Base-by-base conservation (phyloP, 148 eudicot genomes). In the Silene uniflora region DNA sequence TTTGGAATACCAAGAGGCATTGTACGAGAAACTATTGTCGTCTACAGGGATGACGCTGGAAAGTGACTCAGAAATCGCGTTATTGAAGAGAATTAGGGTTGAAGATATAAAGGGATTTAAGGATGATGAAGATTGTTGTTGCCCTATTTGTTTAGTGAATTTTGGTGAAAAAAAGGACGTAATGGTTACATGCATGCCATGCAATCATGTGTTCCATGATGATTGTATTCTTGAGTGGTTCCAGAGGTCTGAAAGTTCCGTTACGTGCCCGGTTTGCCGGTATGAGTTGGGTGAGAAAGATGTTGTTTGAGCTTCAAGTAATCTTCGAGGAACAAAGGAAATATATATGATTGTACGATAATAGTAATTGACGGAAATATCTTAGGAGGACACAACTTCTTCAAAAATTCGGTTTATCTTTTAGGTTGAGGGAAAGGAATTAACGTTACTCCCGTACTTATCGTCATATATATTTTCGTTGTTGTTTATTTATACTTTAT, bases 131-230 rank as follows among this genome's bases (percentile, higher is more conserved):
- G 70, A 67, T 21, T 9, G 17, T 1, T 35, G 73, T 69, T 69
- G 73, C 24, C 52, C 73, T 18, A 69, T 69, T 47, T 69, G 73
- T 12, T 23, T 69, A 2, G 35, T 10, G 18, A 23, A 69, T 47
- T 19, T 21, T 29, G 25, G 7, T 22, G 35, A 69, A 10, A 0
- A 14, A 13, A 5, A 22, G 35, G 27, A 22, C 58, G 73, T 19
- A 46, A 44, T 13, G 16, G 25, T 68, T 0, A 44, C 73, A 23
- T 69, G n/a, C 59, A 69, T 69, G 73, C 73, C 73, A 49, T 69
- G 73, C 59, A 69, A 47, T 12, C 73, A 69, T 22, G 32, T n/a
- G 6, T 69, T 69, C 49, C 73, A 69, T 23, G 32, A 69, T 47
- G 10, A 23, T 21, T 69, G 73, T 69, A 46, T 69, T 47, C 3